phyloP scores from a whole-genome alignment of 2,329 filamentous ascomycete genomes.

The Diaporthe australafricana region DNA sequence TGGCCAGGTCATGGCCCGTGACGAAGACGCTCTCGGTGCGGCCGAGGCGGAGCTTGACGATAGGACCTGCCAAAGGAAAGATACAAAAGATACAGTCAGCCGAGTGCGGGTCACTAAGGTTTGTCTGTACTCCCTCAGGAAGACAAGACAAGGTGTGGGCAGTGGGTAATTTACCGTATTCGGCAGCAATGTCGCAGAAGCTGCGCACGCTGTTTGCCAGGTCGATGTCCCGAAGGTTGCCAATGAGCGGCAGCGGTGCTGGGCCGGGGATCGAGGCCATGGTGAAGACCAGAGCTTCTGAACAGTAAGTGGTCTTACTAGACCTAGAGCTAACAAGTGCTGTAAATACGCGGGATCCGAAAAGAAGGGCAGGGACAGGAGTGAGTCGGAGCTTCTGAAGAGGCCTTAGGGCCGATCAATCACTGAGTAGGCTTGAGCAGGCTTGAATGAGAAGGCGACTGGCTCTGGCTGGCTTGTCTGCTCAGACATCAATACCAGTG shows the following conservation, averaged over 20 bases:
- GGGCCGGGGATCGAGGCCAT: not conserved
- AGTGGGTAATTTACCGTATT: not conserved
- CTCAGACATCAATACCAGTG: no score
- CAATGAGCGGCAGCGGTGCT: not conserved
- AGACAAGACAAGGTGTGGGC: no score
- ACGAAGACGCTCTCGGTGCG: slow-evolving; percentile 14
- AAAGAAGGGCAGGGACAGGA: no score
- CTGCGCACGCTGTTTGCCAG: not conserved
- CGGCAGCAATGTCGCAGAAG: not conserved
- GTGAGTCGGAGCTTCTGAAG: not conserved
- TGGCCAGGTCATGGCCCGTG: slow-evolving; percentile 12
- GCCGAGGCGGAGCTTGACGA: slow-evolving; percentile 11
- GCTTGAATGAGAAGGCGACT: no score
- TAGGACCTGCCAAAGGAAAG: no score
- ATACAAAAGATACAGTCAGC: not conserved
- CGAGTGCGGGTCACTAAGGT: not conserved
- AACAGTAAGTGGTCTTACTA: no score
- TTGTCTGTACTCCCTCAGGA: not conserved
- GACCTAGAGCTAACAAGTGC: no score
- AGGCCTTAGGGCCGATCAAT: not conserved
- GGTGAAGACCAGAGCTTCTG: no score
- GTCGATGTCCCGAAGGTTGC: not conserved
- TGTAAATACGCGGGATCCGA: no score
- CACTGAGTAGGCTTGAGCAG: no score
- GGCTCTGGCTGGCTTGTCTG: no score